Evolutionary conservation across 768 basidiomycete species (phyloP).

Genomic region (Panus rudis): DNA sequence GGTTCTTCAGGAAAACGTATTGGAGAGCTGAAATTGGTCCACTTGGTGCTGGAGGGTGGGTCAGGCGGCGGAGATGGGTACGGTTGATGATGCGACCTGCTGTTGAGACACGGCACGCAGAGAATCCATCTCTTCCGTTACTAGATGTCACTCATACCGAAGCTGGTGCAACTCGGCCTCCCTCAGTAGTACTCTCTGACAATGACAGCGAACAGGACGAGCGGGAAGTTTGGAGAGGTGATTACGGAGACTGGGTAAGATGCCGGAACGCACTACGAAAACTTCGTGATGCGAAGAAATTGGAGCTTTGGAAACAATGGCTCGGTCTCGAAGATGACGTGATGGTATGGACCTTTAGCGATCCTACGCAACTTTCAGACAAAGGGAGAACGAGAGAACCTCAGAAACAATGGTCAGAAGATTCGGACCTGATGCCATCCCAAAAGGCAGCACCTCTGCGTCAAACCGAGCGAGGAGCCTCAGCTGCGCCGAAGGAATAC

Average conservation of each 20-base stretch:
- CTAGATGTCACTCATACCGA: no score
- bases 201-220: slow-evolving; percentile 23
- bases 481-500: slow-evolving; percentile 30
- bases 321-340: slow-evolving; percentile 44
- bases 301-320: slow-evolving; percentile 76
- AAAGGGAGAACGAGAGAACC: slow-evolving; percentile 15
- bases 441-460: no score
- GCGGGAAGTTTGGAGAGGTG: slow-evolving; percentile 43
- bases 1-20: slow-evolving; percentile 55
- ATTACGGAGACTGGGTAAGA: slow-evolving; percentile 52
- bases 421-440: slow-evolving; percentile 24
- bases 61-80: slow-evolving; percentile 76
- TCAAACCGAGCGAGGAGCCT: no score
- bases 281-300: slow-evolving; percentile 61
- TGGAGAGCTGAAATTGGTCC: slow-evolving; percentile 62
- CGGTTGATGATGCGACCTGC: slow-evolving; percentile 76
- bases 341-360: no score
- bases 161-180: slow-evolving; percentile 15
- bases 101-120: slow-evolving; percentile 10
- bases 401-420: slow-evolving; percentile 41
- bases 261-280: slow-evolving; percentile 45
- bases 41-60: slow-evolving; percentile 62
- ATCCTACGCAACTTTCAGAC: neutral
- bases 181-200: slow-evolving; percentile 17
- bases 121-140: neutral